Evolutionary conservation across 306 rosid genomes (phyloP), one percentile per base, ranked within the genome.

Genomic region (Prinsepia uniflora): DNA sequence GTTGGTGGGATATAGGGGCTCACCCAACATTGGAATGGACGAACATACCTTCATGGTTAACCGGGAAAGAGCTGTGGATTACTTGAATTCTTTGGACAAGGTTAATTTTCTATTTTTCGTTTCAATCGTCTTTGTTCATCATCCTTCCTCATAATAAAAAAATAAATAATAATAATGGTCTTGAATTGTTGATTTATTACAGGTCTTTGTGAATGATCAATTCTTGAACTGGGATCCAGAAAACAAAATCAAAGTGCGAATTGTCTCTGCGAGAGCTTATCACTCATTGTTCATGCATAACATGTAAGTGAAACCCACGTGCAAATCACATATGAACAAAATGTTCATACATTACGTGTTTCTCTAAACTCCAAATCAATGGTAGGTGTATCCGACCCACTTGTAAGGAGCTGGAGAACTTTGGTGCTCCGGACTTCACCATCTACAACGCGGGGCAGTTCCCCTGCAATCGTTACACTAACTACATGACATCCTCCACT

Each of bases 201-300:
- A 90, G 96, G 92, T 88, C 7, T 92, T 71, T 42, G 84, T 89
- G 55, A 89, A 92, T 36, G 98, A 92, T 67, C 96, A 92, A 64
- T 92, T 86, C 73, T 55, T 92, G 85, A 92, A 92, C 50, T 92
- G 98, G 98, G 96, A 92, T 76, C 83, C 83, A n/a, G 84, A 89
- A 76, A 81, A 92, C 84, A 82, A 64, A 75, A 80, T 92, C 84
- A 89, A 89, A 86, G 96, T 92, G 41, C 58, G 89, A 41, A 92
- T 92, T 44, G 92, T 92, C 0, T 81, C 90, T 5, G 98, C 96
- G 10, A 84, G 98, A 63, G 98, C 98, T 68, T 92, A 89, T 70
- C 98, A 92, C 81, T 89, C 98, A 43, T 74, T 92, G 75, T 92
- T 89, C 75, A 92, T 92, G 97, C 88, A 92, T 84, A 89, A 92